phyloP scores from a whole-genome alignment of 345 rosid genomes.

The Schrenkiella parvula region DNA sequence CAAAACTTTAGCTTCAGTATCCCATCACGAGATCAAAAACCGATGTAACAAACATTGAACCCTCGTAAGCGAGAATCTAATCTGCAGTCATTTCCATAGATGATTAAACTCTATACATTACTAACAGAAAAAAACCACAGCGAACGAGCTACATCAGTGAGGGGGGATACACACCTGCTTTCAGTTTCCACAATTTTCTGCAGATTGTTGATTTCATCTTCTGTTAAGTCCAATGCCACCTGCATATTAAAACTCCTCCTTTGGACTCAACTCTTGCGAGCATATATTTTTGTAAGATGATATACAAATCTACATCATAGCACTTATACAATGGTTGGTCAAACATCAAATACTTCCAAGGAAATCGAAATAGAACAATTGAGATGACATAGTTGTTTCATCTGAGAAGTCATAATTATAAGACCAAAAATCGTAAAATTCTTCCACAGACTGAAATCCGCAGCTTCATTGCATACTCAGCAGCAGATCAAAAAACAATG shows the following conservation, averaged over 20 bases:
- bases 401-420: not conserved
- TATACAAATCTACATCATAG: not conserved
- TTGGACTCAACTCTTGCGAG: not conserved
- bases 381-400: not conserved
- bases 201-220: constrained; percentile 56
- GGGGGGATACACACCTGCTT: constrained; percentile 43
- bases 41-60: too few species aligned
- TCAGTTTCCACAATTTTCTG: constrained; percentile 49
- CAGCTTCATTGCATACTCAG: too few species aligned
- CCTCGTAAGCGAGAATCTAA: not conserved
- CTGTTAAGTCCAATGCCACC: constrained; percentile 77
- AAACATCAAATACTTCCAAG: not conserved
- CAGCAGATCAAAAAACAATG: too few species aligned
- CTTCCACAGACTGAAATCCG: not conserved
- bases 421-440: not conserved
- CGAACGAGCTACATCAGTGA: constrained; percentile 1
- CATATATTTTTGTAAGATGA: not conserved
- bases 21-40: not conserved
- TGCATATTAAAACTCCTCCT: constrained; percentile 20
- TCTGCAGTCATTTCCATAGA: not conserved
- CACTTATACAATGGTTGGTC: not conserved
- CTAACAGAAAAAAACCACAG: not conserved
- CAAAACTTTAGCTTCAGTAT: not conserved
- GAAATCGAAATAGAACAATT: not conserved
- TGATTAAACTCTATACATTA: not conserved